These are phyloP conservation scores for Lepiota brunneoincarnata DNA, from an alignment of 768 basidiomycete genomes.

Conservation along the genomic window DNA sequence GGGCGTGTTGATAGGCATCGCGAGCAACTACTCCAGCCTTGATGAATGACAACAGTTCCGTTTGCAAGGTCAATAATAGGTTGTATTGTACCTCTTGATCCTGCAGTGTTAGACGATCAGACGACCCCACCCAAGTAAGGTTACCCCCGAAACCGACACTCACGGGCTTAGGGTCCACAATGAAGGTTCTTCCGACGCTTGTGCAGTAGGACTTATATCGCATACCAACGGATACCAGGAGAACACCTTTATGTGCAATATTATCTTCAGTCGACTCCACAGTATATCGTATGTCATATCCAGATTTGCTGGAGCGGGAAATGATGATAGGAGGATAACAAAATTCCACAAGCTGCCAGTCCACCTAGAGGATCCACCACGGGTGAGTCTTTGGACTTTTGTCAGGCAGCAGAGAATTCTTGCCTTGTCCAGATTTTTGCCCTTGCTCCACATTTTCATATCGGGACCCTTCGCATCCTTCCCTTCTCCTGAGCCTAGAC, in stretches of 20 bases:
- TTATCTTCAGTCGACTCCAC: constrained; percentile 83
- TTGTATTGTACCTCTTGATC: constrained; percentile 90
- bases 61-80: constrained; percentile 74
- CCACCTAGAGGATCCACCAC: constrained; percentile 50
- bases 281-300: constrained; percentile 86
- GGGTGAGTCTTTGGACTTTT: neutral
- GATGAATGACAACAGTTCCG: constrained; percentile 70
- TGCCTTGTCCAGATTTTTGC: constrained; percentile 71
- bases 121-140: neutral
- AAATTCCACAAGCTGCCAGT: constrained; percentile 90
- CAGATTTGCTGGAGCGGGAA: constrained; percentile 76
- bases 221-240: constrained; percentile 84
- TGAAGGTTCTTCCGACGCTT: constrained; percentile 91
- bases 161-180: constrained; percentile 91
- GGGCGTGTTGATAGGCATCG: constrained; percentile 79
- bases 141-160: constrained; percentile 13
- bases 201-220: constrained; percentile 92
- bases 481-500: constrained; percentile 84
- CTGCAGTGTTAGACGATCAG: constrained; percentile 36
- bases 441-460: constrained; percentile 89
- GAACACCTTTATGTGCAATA: constrained; percentile 85
- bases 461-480: constrained; percentile 80
- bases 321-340: constrained; percentile 96
- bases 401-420: constrained; percentile 25
- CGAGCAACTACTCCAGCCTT: constrained; percentile 75